Evolutionary conservation across 805 yeast species (phyloP).

Genomic region (Maudiozyma bulderi): DNA sequence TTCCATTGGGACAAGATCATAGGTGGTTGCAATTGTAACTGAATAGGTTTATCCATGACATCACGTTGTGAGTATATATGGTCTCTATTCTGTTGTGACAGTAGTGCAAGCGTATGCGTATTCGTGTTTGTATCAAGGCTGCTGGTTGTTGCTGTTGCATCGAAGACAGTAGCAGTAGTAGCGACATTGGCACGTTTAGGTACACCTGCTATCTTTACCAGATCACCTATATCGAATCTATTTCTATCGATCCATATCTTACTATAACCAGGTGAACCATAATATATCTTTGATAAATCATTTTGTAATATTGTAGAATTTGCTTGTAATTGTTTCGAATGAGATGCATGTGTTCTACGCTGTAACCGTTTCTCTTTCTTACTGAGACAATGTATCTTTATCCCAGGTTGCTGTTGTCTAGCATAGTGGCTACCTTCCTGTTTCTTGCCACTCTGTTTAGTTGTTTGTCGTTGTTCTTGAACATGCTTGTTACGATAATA

Average conservation of each 20-base stretch:
- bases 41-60: neutral
- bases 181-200: conserved; percentile 24
- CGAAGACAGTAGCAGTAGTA: too few species aligned
- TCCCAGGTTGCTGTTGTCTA: conserved; percentile 18
- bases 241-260: conserved; percentile 20
- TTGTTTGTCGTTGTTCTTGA: conserved; percentile 10
- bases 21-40: conserved; percentile 8
- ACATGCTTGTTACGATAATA: conserved; percentile 47
- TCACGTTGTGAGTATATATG: neutral
- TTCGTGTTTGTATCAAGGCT: neutral
- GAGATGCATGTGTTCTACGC: conserved; percentile 11
- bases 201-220: conserved; percentile 12
- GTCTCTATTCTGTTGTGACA: neutral
- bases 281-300: conserved; percentile 10
- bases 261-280: conserved; percentile 26
- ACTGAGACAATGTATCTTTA: conserved; percentile 8
- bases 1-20: conserved; percentile 11
- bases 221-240: conserved; percentile 23
- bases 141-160: neutral
- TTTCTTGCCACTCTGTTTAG: conserved; percentile 18
- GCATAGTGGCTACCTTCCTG: neutral
- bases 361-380: conserved; percentile 13
- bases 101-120: neutral
- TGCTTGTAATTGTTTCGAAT: conserved; percentile 10
- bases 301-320: neutral